Base-by-base conservation (phyloP, 805 yeast genomes). In the Candida andamanensis region DNA sequence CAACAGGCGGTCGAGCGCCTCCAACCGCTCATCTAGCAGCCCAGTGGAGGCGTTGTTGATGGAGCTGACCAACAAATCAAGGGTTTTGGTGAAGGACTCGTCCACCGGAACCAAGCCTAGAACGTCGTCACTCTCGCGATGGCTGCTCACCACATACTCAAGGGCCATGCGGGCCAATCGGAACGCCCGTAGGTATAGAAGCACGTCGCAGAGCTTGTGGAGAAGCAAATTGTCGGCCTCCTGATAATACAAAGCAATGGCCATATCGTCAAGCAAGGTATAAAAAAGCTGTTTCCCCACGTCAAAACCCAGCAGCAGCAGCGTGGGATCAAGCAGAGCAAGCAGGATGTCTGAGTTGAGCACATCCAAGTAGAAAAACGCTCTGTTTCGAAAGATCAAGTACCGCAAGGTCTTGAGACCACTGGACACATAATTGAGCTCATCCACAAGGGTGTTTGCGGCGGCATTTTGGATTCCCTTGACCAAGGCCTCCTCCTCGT, bases 381-480 rank as follows among this genome's bases (percentile, higher is more conserved):
- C 96, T 36, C 95, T 62, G 50, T 90, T 92, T 42, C 96, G 71
- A 50, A 78, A 77, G 1, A 82, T 80, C 44, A 92, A 62, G 48
- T 84, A 87, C 31, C 95, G 70, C 20, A 92, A 63, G 8, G 78
- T 72, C 42, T 80, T 78, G 15, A 89, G 72, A 2, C 83, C 76
- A 1, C 94, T 90, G 0, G 90, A 76, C 4, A 71, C 47, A 13
- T 66, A 61, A 3, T 63, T 58, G 19, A 65, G 43, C 25, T 61
- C 68, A 34, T 72, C 67, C 2, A 63, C 56, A 5, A 57, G 63
- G 3, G 45, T 39, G 30, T 51, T 53, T 23, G 43, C 39, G 10
- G 49, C 35, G 1, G 67, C 72, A 36, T 60, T 61, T 34, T 65
- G 72, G 12, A 65, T 33, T 0, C 71, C 70, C 29, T 58, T 50